Evolutionary conservation across 2,329 filamentous ascomycete genomes (phyloP).

Genomic region (Venturia effusa): DNA sequence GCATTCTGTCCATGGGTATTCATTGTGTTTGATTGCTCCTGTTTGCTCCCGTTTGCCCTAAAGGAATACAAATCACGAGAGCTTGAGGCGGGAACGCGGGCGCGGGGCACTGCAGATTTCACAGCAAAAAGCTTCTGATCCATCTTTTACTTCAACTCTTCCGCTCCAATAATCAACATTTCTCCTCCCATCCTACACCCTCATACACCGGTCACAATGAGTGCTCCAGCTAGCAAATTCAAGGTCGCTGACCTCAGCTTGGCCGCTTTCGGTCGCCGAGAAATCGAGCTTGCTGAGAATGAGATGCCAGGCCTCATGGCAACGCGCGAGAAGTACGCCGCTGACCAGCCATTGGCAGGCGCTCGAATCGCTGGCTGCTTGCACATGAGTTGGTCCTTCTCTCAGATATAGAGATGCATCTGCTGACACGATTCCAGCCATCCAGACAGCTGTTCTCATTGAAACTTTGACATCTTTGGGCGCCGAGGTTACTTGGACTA

Average conservation of each 20-base stretch:
- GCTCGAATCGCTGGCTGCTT: conserved; percentile 95
- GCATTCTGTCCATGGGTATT: too few relatives aligned
- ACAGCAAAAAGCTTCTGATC: neutral
- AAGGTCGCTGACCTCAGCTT: conserved; percentile 97
- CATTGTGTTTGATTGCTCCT: too few relatives aligned
- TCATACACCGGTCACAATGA: conserved; percentile 34
- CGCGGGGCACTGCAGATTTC: neutral
- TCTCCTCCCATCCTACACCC: neutral
- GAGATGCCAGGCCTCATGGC: conserved; percentile 96
- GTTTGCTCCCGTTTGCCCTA: too few relatives aligned
- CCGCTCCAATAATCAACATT: neutral
- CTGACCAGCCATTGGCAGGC: conserved; percentile 86
- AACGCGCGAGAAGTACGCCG: conserved; percentile 82
- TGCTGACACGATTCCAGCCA: conserved; percentile 43
- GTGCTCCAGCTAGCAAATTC: conserved; percentile 81
- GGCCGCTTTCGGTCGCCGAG: conserved; percentile 95
- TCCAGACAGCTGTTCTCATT: conserved; percentile 98
- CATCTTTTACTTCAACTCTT: neutral
- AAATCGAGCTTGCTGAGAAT: conserved; percentile 92
- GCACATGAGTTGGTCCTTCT: conserved; percentile 67
- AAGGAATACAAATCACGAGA: too few relatives aligned
- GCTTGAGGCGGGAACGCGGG: too few relatives aligned
- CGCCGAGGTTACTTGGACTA: conserved; percentile 97
- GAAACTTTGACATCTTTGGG: conserved; percentile 92
- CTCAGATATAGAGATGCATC: neutral